Conservation (phyloP, 495 filamentous ascomycete genomes). For the Lophiotrema nucula region DNA sequence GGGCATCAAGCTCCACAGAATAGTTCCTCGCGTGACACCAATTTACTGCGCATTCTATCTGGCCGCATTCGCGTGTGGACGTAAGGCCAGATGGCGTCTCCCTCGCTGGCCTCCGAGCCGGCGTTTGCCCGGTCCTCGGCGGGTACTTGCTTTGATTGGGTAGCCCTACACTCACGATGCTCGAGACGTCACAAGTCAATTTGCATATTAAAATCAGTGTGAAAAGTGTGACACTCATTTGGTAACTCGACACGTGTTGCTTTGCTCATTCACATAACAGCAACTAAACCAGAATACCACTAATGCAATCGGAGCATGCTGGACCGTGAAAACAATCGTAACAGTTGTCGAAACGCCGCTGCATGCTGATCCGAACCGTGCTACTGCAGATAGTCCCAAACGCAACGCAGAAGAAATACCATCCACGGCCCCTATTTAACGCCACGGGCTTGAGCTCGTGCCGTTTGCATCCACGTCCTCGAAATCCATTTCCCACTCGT, state of each 20-base stretch:
- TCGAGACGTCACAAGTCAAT: background rate
- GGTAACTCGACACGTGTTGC: background rate
- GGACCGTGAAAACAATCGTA: no score
- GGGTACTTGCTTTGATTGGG: constrained; percentile 2
- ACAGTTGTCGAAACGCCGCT: no score
- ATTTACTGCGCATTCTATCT: no score
- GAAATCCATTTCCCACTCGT: constrained; percentile 72
- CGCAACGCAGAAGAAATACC: no score
- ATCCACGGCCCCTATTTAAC: no score
- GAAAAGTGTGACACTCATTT: background rate
- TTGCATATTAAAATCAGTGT: background rate
- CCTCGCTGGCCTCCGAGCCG: constrained; percentile 1
- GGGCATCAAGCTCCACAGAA: no score
- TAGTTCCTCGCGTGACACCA: no score
- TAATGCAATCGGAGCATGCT: no score
- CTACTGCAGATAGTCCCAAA: no score
- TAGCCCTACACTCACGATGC: background rate
- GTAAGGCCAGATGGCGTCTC: constrained; percentile 15
- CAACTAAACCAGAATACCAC: no score
- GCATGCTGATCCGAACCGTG: no score
- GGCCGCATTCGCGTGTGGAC: no score
- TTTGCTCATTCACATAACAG: background rate
- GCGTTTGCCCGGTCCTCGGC: constrained; percentile 5
- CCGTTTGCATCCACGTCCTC: constrained; percentile 47
- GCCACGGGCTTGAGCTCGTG: constrained; percentile 31